These are phyloP conservation scores for Melampsora larici-populina DNA, from an alignment of 1,284 basidiomycete genomes.

Conservation along the genomic window DNA sequence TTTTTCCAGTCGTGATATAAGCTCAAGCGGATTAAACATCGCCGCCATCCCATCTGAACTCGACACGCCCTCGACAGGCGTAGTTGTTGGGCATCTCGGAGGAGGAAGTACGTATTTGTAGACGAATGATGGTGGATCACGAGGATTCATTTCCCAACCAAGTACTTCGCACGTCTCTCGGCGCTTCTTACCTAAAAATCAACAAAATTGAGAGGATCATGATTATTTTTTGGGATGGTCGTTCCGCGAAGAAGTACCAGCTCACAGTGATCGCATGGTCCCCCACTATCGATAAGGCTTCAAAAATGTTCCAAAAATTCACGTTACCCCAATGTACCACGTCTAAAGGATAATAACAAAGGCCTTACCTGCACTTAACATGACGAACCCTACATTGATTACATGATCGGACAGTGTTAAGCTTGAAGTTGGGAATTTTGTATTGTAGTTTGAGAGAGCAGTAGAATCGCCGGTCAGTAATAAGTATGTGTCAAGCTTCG, in stretches of 20 bases:
- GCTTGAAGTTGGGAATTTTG: neutral
- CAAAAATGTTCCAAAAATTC: neutral
- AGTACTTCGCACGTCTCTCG: conserved; percentile 25
- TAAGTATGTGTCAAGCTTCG: too few species aligned
- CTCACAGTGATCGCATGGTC: conserved; percentile 36
- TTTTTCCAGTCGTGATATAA: neutral
- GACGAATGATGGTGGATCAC: conserved; percentile 4
- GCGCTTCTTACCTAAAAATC: conserved; percentile 26
- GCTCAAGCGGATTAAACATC: conserved; percentile 19
- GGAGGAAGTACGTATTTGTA: conserved; percentile 39
- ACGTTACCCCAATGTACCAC: neutral
- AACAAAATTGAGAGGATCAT: neutral
- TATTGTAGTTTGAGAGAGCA: neutral
- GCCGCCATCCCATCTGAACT: neutral
- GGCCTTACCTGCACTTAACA: conserved; percentile 34
- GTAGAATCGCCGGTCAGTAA: too few species aligned
- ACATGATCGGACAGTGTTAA: conserved; percentile 33
- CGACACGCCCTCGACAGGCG: conserved; percentile 2
- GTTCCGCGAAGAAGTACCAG: neutral
- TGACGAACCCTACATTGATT: conserved; percentile 26
- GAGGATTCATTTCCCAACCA: conserved; percentile 28
- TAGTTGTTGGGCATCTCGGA: conserved; percentile 8
- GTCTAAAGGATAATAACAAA: conserved; percentile 1
- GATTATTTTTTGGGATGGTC: neutral
- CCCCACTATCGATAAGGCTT: conserved; percentile 23